phyloP scores from a whole-genome alignment of 1,139 yeast species.

The Zygosaccharomyces pseudobailii region DNA sequence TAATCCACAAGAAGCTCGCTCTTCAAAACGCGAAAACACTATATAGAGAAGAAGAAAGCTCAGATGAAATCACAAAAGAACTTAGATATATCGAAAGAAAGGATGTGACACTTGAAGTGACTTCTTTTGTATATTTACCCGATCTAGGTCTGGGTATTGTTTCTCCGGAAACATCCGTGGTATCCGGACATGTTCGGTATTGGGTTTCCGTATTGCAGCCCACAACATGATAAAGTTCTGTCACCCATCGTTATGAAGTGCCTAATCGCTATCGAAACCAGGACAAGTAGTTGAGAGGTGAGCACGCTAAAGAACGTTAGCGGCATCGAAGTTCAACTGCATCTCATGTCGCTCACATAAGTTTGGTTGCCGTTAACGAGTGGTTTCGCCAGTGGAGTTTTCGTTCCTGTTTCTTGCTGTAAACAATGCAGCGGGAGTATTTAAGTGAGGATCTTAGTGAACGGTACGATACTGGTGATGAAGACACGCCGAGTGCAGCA shows the following conservation, averaged over 20 bases:
- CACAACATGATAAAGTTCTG: background rate
- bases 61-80: no score
- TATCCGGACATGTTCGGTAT: background rate
- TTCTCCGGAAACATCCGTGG: background rate
- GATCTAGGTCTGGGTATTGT: no score
- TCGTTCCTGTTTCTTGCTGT: background rate
- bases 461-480: constrained; percentile 1
- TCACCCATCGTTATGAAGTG: background rate
- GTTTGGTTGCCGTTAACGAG: background rate
- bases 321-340: background rate
- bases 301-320: background rate
- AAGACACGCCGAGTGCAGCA: constrained; percentile 1
- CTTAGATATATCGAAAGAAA: no score
- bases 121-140: no score
- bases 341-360: background rate
- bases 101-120: no score
- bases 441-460: constrained; percentile 1
- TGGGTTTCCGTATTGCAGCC: background rate
- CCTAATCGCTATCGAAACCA: background rate
- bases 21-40: no score
- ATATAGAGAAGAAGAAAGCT: no score
- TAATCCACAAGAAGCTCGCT: no score
- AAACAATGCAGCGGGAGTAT: background rate
- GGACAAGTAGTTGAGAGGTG: background rate
- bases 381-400: background rate